Conservation (phyloP, 2,329 filamentous ascomycete species). For the Colletotrichum abscissum region DNA sequence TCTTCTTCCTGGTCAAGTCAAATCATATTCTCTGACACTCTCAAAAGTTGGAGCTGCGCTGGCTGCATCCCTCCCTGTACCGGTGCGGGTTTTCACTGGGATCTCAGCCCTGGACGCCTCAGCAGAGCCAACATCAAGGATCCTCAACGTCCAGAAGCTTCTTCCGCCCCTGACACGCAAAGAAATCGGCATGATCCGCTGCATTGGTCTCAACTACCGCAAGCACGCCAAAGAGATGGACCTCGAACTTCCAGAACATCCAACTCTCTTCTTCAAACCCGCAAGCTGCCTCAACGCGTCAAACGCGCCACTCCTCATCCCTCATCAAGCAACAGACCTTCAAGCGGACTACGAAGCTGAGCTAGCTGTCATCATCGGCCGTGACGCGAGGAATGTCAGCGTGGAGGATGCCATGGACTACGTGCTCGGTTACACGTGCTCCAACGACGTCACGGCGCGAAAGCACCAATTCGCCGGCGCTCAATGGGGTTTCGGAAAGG, state of each 20-base stretch:
- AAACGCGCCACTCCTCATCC: constrained; percentile 52
- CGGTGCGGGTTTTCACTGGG: constrained; percentile 37
- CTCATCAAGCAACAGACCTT: constrained; percentile 56
- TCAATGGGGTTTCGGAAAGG: constrained; percentile 64
- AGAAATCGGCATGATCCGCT: constrained; percentile 66
- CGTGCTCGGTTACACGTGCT: constrained; percentile 66
- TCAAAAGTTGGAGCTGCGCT: constrained; percentile 38
- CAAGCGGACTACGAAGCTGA: constrained; percentile 61
- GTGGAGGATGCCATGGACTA: constrained; percentile 60
- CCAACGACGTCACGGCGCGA: constrained; percentile 66
- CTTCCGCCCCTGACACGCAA: constrained; percentile 52
- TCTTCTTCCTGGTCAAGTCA: not conserved
- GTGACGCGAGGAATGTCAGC: constrained; percentile 58
- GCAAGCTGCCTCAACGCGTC: constrained; percentile 53
- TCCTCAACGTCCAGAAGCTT: constrained; percentile 40
- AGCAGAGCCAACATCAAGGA: constrained; percentile 41
- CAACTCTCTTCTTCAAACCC: constrained; percentile 56
- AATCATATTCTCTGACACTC: not conserved
- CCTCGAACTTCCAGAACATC: constrained; percentile 37
- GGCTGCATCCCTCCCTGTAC: constrained; percentile 31
- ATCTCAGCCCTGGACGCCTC: constrained; percentile 42
- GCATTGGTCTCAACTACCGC: constrained; percentile 59
- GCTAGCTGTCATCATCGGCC: constrained; percentile 60
- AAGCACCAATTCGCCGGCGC: constrained; percentile 59
- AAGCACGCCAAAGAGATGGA: constrained; percentile 47